Evolutionary conservation across 805 yeast species (phyloP), one percentile per base, ranked within the genome.

Genomic region (Lipomyces anomalus): DNA sequence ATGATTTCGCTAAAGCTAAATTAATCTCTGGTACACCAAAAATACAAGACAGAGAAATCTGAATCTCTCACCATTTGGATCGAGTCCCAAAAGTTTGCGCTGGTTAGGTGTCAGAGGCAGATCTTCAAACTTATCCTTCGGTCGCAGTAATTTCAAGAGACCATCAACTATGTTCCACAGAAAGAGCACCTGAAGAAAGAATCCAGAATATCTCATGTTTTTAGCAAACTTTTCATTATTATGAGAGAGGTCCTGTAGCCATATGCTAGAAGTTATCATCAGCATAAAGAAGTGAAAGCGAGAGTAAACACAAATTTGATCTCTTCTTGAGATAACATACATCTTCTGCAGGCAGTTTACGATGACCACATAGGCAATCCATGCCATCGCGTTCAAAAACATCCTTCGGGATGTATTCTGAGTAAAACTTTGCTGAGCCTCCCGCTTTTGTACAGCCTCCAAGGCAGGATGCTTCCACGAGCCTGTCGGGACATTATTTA

Each of bases 391-490:
- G 35, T 56, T 56, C 38, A 50, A 32, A 36, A 53, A 38, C 40
- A 56, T 44, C 21, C 44, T 41, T 34, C 53, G 43, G 11, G 56
- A 41, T 4, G 59, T 53, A n/a, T 40, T 20, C 37, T 56, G 59
- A 6, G 56, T 56, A 32, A 56, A 56, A 35, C 46, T 52, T 16
- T 35, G 46, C 24, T 26, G 32, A n/a, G 35, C 26, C 6, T 48
- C 24, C 18, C 59, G 47, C 13, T 37, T 18, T 22, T 56, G 55
- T 11, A 53, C 29, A 17, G 43, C 49, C 28, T 49, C 55, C 23
- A 56, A 46, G 5, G 57, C 48, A 3, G 59, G 59, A 43, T 56
- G 59, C 16, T 53, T 42, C 59, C 59, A 56, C 48, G 36, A 29
- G 7, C 59, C 59, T 4, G 44, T 56, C 7, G 59, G 59, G 17